These are phyloP conservation scores for Tarenaya hassleriana DNA, from an alignment of 345 rosid species.

Conservation along the genomic window DNA sequence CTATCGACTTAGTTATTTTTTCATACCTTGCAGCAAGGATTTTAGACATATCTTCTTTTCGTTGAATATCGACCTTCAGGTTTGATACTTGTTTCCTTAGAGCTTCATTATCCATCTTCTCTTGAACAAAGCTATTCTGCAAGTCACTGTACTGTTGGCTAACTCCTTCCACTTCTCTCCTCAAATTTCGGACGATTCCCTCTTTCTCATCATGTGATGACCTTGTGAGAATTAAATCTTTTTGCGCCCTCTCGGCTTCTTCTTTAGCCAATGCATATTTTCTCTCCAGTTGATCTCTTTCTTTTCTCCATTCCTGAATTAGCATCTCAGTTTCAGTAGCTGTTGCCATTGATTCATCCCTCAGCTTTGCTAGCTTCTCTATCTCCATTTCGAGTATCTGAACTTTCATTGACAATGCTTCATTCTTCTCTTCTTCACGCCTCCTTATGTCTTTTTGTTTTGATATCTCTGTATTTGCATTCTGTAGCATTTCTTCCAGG, in stretches of 20 bases:
- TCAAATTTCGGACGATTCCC: constrained; percentile 34
- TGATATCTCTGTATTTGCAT: constrained; percentile 49
- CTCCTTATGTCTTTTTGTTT: constrained; percentile 33
- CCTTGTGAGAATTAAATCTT: constrained; percentile 41
- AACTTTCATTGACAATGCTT: constrained; percentile 45
- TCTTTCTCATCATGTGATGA: constrained; percentile 54
- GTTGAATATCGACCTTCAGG: constrained; percentile 44
- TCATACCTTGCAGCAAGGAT: constrained; percentile 35
- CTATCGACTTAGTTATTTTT: constrained; percentile 7
- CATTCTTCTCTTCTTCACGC: constrained; percentile 27
- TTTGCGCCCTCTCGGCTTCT: constrained; percentile 41
- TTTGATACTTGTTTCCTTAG: constrained; percentile 45
- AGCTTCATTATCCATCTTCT: constrained; percentile 55
- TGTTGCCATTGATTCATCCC: constrained; percentile 34
- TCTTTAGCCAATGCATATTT: constrained; percentile 37
- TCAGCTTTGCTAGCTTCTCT: constrained; percentile 38
- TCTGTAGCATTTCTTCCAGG: constrained; percentile 65
- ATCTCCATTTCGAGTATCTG: constrained; percentile 48
- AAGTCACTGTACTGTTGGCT: constrained; percentile 39
- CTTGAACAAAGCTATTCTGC: constrained; percentile 41
- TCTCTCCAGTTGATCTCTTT: constrained; percentile 46
- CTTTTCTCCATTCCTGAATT: constrained; percentile 44
- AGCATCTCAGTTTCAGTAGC: constrained; percentile 39
- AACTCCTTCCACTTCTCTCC: constrained; percentile 46
- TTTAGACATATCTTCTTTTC: constrained; percentile 39